Conservation (phyloP, 2,329 filamentous ascomycete genomes). For the Exserohilum rostratum region DNA sequence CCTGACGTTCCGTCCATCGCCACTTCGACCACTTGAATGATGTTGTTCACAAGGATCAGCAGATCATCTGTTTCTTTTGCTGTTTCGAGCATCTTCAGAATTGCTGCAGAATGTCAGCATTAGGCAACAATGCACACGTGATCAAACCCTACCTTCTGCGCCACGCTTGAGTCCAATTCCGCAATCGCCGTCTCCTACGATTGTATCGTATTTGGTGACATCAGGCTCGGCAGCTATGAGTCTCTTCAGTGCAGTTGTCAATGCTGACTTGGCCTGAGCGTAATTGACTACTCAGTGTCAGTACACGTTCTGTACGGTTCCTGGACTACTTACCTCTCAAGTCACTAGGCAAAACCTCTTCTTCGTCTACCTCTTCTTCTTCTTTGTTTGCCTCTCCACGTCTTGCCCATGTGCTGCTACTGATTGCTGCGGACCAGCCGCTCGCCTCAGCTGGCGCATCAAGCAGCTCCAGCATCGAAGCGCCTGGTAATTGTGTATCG, state of each 20-base stretch:
- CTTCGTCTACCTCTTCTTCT: constrained; percentile 49
- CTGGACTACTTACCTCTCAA: constrained; percentile 53
- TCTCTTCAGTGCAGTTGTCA: constrained; percentile 63
- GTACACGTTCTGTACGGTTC: background rate
- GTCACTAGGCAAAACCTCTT: constrained; percentile 59
- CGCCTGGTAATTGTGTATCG: constrained; percentile 63
- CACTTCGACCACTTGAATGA: constrained; percentile 69
- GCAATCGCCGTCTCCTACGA: constrained; percentile 90
- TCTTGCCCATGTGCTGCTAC: constrained; percentile 64
- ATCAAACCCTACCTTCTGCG: constrained; percentile 65
- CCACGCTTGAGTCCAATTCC: constrained; percentile 85
- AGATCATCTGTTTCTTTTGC: constrained; percentile 61
- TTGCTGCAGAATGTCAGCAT: constrained; percentile 41
- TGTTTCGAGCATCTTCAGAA: constrained; percentile 51
- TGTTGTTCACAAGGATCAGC: constrained; percentile 64
- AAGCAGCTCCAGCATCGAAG: constrained; percentile 69
- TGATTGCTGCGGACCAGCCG: constrained; percentile 69
- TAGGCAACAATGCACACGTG: constrained; percentile 36
- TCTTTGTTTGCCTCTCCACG: constrained; percentile 50
- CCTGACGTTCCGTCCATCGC: constrained; percentile 78
- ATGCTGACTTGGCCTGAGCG: constrained; percentile 56
- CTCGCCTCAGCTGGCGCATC: constrained; percentile 71
- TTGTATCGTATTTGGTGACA: constrained; percentile 73
- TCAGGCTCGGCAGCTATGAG: constrained; percentile 70
- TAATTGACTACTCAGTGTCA: constrained; percentile 56